phyloP scores from a whole-genome alignment of 768 basidiomycete genomes.

The Cystofilobasidium capitatum region DNA sequence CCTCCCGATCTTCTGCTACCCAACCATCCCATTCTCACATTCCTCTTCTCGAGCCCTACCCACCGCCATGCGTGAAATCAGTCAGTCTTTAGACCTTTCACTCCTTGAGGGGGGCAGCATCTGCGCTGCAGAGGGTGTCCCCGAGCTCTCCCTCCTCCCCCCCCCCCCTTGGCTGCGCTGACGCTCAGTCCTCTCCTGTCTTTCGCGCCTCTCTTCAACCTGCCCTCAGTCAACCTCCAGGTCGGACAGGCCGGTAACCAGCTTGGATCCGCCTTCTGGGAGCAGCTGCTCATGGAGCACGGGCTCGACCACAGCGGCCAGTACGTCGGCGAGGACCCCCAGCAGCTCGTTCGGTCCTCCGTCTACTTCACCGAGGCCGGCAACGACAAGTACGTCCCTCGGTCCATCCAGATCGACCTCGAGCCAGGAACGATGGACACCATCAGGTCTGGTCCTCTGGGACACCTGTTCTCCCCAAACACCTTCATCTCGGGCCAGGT shows the following conservation, averaged over 20 bases:
- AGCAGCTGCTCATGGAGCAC: constrained; percentile 55
- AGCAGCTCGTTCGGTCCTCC: constrained; percentile 50
- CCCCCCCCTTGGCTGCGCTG: too few relatives aligned
- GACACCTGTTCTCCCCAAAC: constrained; percentile 73
- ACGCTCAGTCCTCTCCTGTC: too few relatives aligned
- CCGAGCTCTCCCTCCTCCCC: not conserved
- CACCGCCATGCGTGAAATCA: constrained; percentile 13
- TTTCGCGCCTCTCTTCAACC: not conserved
- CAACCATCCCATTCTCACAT: too few relatives aligned
- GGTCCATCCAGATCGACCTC: constrained; percentile 81
- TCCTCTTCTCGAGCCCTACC: too few relatives aligned
- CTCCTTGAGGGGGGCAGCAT: not conserved
- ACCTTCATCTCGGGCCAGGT: constrained; percentile 59
- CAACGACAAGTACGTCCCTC: constrained; percentile 67
- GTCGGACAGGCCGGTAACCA: constrained; percentile 52
- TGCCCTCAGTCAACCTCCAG: not conserved
- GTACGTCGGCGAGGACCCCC: constrained; percentile 62
- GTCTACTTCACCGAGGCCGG: constrained; percentile 25
- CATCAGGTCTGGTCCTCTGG: constrained; percentile 61
- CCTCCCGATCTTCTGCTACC: too few relatives aligned
- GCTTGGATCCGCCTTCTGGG: constrained; percentile 75
- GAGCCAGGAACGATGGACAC: constrained; percentile 76
- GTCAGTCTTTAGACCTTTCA: not conserved
- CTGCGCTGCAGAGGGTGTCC: not conserved
- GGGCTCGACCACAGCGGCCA: constrained; percentile 31